Evolutionary conservation across 2,329 filamentous ascomycete species (phyloP), one percentile per base, ranked within the genome.

Genomic region (Cercospora sp.): DNA sequence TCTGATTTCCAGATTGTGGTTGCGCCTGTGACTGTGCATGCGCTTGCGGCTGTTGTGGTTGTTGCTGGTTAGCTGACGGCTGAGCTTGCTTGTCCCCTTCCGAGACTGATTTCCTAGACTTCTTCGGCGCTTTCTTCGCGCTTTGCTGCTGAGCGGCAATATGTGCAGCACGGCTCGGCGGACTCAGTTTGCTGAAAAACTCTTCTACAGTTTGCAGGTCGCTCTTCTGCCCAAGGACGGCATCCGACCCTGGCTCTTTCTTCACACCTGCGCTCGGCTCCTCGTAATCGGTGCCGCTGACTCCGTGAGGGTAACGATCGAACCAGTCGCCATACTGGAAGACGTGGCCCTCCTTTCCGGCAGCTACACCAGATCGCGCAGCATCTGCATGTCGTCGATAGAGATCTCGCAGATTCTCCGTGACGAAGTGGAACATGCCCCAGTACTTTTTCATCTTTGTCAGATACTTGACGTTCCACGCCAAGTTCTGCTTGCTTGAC

Each of bases 241-340:
- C 93, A 76, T 97, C 93, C n/a, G 92, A 90, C 8, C 91, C 90
- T 48, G 87, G 90, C 75, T 96, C 91, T 73, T 90, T 91, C 77
- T 90, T 89, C 74, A 87, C 84, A 48, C 86, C 84, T 3, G 84
- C 81, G 26, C 71, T 73, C 1, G 91, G 90, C 72, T 95, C 92
- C 74, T 93, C 89, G 79, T 92, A 95, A 75, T 97, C 93, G 1
- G 89, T 86, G 68, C 92, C 89, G 3, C 92, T 92, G 16, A 98
- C 92, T 2, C 95, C 95, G 74, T 97, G 91, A 0, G 95, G 95
- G 77, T 97, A 98, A 72, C 91, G 88, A 76, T 95, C 91, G 75
- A 98, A 98, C 95, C 95, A 98, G 80, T 98, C 95, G 62, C 94
- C 93, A 74, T 98, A 98, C 75, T 98, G 94, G 79, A 97, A 94